Evolutionary conservation across 768 basidiomycete species (phyloP).

Genomic region (Russula ochroleuca): DNA sequence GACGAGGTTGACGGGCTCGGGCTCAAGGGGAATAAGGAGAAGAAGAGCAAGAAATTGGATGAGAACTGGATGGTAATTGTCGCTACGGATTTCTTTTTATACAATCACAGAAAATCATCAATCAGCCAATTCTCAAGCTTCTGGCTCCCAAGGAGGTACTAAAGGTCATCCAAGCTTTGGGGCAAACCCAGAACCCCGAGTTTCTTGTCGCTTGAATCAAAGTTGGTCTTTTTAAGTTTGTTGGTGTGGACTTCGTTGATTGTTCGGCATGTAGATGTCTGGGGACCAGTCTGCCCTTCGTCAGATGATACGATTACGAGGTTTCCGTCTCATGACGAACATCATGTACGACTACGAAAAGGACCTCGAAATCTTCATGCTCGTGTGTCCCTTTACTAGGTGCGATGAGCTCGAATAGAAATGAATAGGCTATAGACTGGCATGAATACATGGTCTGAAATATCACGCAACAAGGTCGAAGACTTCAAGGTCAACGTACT

Average conservation of each 20-base stretch:
- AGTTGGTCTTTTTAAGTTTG: constrained; percentile 40
- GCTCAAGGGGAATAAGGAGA: constrained; percentile 85
- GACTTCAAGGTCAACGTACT: constrained; percentile 62
- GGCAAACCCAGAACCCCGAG: constrained; percentile 79
- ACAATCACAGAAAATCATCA: constrained; percentile 2
- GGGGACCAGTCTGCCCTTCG: constrained; percentile 72
- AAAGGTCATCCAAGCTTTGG: constrained; percentile 86
- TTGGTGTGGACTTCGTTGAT: not conserved
- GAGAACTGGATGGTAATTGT: constrained; percentile 81
- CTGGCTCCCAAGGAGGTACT: constrained; percentile 77
- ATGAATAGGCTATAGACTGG: constrained; percentile 55
- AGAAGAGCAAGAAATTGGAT: constrained; percentile 87
- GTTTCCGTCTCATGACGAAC: constrained; percentile 88
- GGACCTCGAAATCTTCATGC: constrained; percentile 64
- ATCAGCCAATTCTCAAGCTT: constrained; percentile 71
- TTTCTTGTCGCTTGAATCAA: constrained; percentile 78
- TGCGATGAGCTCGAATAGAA: not conserved
- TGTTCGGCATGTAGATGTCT: constrained; percentile 57
- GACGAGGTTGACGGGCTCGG: constrained; percentile 82
- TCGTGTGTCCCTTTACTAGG: constrained; percentile 46
- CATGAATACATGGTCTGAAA: constrained; percentile 74
- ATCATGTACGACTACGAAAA: constrained; percentile 70
- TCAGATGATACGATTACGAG: constrained; percentile 87
- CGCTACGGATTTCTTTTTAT: not conserved
- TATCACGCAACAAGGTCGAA: constrained; percentile 87